Base-by-base conservation (phyloP, 768 basidiomycete species). In the Suillus subalutaceus region DNA sequence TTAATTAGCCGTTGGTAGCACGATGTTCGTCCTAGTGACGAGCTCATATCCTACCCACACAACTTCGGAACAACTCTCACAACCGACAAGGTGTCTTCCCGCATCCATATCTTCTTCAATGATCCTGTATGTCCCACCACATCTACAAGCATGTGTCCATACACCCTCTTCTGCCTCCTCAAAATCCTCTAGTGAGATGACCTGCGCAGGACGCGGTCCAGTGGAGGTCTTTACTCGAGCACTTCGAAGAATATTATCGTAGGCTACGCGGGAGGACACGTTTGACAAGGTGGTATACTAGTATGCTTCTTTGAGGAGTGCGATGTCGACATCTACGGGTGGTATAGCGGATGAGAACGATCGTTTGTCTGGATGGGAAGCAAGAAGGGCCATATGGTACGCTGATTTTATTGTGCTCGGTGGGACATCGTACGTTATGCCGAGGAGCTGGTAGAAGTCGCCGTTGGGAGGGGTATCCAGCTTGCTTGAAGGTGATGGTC, bases 1-100 rank as follows among this genome's bases (percentile, higher is more conserved):
- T 15, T 4, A 18, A 35, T 16, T 32, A 64, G 10, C 20, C 35
- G 32, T 23, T 15, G 4, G n/a, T 40, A 32, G 40, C n/a, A 16
- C 37, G 62, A n/a, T 35, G 37, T 41, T 78, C 80, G 8, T 70
- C 77, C n/a, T n/a, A 50, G 81, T 80, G 23, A 74, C 79, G 15
- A 84, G 72, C 76, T 94, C 90, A 71, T 93, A 94, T 1, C 93
- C 93, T n/a, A 88, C 90, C 91, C 92, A 94, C 1, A 94, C 80
- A 10, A 86, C 87, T 75, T 94, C 93, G 18, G 93, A 95, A 73
- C 93, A 94, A 63, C 86, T 85, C 63, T 78, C 84, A 69, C 93
- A 95, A 2, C 84, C 87, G 12, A 93, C 79, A 7, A 94, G 81
- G 74, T 94, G 93, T 59, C 80, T 80, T n/a, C 86, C 93, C 2